phyloP scores from a whole-genome alignment of 2,329 filamentous ascomycete genomes.

The Scopulariopsis brevicaulis region DNA sequence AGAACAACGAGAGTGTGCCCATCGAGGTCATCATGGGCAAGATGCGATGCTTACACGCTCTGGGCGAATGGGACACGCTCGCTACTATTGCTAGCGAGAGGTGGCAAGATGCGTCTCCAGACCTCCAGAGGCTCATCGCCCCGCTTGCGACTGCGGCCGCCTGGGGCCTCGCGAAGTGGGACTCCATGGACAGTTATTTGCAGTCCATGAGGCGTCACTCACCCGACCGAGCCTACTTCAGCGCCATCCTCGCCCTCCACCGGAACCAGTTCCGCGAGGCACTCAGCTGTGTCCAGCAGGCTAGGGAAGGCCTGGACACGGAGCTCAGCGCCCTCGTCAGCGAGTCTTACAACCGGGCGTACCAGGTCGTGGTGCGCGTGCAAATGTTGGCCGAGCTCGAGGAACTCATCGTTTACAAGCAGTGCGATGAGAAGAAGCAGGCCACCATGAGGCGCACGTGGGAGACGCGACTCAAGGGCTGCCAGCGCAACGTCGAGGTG shows the following conservation, averaged over 20 bases:
- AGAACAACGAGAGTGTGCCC: conserved; percentile 46
- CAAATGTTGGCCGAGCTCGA: conserved; percentile 99
- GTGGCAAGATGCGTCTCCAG: conserved; percentile 80
- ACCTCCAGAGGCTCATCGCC: conserved; percentile 83
- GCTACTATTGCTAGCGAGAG: conserved; percentile 83
- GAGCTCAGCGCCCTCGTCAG: conserved; percentile 94
- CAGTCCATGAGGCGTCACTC: conserved; percentile 90
- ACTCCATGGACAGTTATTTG: conserved; percentile 95
- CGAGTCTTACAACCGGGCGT: conserved; percentile 95
- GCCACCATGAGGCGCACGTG: conserved; percentile 86
- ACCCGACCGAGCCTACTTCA: conserved; percentile 94
- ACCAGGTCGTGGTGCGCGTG: conserved; percentile 93
- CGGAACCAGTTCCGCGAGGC: conserved; percentile 93
- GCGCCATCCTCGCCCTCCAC: conserved; percentile 88
- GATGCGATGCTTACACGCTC: conserved; percentile 93
- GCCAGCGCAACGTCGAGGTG: conserved; percentile 93
- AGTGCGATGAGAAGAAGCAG: conserved; percentile 84
- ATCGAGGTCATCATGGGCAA: conserved; percentile 99
- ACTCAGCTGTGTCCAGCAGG: conserved; percentile 78
- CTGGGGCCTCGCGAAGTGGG: conserved; percentile 95
- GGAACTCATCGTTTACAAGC: conserved; percentile 96
- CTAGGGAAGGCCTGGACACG: conserved; percentile 85
- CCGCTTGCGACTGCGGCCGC: conserved; percentile 90
- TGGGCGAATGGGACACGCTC: conserved; percentile 94
- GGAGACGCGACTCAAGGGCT: conserved; percentile 90